Percentiles rank a stretch among this genome's conserved stretches.
Evolutionary conservation across 345 rosid species (phyloP).

Genomic region (rapeseed (Brassica napus)): DNA sequence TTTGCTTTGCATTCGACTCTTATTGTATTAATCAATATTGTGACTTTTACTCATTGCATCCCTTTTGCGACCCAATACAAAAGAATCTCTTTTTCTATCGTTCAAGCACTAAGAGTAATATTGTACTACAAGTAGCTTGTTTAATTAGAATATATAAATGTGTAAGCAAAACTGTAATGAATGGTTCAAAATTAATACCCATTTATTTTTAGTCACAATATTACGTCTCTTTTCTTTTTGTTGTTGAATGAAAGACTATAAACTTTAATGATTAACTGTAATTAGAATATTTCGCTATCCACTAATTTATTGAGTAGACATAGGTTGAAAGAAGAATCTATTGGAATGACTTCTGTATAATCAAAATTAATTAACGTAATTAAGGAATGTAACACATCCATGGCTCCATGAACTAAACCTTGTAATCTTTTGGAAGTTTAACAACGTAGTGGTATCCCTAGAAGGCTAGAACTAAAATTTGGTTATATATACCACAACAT

Average conservation of each 20-base stretch:
- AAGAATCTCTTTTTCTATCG: conserved; percentile 28
- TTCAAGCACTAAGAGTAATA: conserved; percentile 28
- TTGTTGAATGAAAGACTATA: conserved; percentile 17
- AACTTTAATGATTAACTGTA: conserved; percentile 32
- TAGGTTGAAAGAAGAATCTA: conserved; percentile 27
- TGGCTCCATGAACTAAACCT: background rate
- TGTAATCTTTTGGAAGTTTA: background rate
- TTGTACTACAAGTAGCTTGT: conserved; percentile 28
- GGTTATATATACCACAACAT: background rate
- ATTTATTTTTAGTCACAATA: background rate
- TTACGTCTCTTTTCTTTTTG: conserved; percentile 25
- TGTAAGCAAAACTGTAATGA: background rate
- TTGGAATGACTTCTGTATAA: conserved; percentile 18
- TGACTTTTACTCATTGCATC: conserved; percentile 34
- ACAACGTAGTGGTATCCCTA: background rate
- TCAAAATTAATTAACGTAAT: background rate
- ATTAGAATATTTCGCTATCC: conserved; percentile 32
- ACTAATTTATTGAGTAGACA: conserved; percentile 11
- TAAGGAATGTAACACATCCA: background rate
- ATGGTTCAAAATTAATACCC: conserved; percentile 20
- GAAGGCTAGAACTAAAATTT: background rate
- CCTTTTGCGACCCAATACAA: conserved; percentile 33
- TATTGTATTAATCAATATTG: conserved; percentile 19
- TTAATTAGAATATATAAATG: background rate
- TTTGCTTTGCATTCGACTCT: background rate